Base-by-base conservation (phyloP, 768 basidiomycete genomes). In the Suillus plorans region DNA sequence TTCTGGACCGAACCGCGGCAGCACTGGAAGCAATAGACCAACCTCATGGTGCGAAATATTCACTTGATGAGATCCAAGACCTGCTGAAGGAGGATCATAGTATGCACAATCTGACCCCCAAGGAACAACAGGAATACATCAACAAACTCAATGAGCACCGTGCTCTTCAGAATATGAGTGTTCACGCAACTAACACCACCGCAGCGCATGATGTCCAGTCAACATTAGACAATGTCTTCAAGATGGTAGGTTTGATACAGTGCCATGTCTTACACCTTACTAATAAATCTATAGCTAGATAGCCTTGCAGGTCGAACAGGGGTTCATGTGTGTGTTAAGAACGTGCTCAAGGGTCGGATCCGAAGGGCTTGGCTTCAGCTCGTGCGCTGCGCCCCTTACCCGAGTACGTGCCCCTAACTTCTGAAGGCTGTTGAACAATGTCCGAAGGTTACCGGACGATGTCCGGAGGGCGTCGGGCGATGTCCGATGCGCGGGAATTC, bases 151-250 rank as follows among this genome's bases (percentile, higher is more conserved):
- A 45, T 28, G 42, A 60, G 44, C 47, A 44, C 20, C 37, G 58
- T 5, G 44, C 39, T 20, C 25, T 42, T 16, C 37, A 60, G 0
- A 45, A 36, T 4, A 49, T 60, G 10, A 47, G 64, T 22, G 22
- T 53, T 20, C 60, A 36, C 20, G 49, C 64, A 12, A 65, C 60
- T 25, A 65, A 65, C 42, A 31, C 50, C 18, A 60, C 64, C 3
- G 64, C 61, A 7, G 52, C 50, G 18, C 22, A 37, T 37, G 64
- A 65, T 62, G 39, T 65, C 10, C 50, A 61, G 22, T 20, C 34
- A n/a, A 65, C 60, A 6, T 10, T 56, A 13, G 57, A 64, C 41
- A 10, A 5, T 9, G 31, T 59, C 13, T 22, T 37, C 25, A 41
- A 39, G 22, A 28, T 20, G 9, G 63, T 64, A 59, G 10, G 62